These are phyloP conservation scores for Lodderomyces elongisporus DNA, from an alignment of 1,139 yeast genomes.

Conservation along the genomic window DNA sequence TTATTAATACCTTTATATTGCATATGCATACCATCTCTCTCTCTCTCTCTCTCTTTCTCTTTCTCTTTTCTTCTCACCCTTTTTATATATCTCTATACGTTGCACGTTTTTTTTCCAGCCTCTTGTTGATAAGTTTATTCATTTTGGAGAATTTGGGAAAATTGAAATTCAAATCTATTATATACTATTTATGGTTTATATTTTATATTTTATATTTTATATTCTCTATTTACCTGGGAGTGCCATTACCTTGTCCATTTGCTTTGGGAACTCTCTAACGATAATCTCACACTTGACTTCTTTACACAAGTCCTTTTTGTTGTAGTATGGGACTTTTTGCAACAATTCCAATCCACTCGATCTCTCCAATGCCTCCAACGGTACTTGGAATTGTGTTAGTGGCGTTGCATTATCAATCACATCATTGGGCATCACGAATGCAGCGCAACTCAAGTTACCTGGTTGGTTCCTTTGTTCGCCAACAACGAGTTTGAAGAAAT, in stretches of 20 bases:
- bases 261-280: constrained; percentile 73
- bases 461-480: constrained; percentile 57
- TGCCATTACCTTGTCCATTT: constrained; percentile 28
- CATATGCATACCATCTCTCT: no score
- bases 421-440: constrained; percentile 89
- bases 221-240: constrained; percentile 14
- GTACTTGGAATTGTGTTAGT: constrained; percentile 74
- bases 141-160: no score
- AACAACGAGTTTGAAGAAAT: constrained; percentile 83
- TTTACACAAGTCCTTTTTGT: constrained; percentile 66
- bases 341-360: constrained; percentile 81
- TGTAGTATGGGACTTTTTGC: constrained; percentile 56
- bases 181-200: no score
- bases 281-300: constrained; percentile 76
- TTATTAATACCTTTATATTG: no score
- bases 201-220: background rate
- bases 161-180: no score
- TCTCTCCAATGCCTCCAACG: constrained; percentile 82
- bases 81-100: no score
- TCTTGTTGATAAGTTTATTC: no score
- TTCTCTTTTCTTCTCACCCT: no score
- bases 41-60: no score
- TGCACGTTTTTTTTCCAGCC: no score
- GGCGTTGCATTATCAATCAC: constrained; percentile 66
- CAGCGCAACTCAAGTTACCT: constrained; percentile 69